These are phyloP conservation scores for Auricularia cornea DNA, from an alignment of 768 basidiomycete species.

Conservation along the genomic window DNA sequence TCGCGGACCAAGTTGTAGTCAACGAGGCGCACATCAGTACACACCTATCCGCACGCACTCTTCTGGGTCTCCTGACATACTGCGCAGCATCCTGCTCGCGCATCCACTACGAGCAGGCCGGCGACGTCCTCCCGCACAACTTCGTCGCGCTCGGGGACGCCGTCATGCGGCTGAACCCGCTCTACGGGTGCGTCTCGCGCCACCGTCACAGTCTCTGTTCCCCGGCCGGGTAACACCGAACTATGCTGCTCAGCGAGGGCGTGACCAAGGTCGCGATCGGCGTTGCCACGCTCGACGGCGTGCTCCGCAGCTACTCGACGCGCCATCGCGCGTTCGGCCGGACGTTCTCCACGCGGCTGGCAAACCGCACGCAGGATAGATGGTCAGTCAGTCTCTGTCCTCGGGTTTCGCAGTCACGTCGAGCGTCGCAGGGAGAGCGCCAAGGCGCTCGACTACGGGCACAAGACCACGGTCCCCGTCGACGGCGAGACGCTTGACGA, in stretches of 20 bases:
- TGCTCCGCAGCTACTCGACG: not conserved
- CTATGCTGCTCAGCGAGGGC: not conserved
- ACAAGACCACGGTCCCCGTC: not conserved
- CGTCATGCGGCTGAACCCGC: slow-evolving; percentile 21
- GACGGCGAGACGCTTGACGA: not conserved
- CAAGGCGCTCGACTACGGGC: not conserved
- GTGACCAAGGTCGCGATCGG: not conserved
- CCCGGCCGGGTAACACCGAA: not conserved
- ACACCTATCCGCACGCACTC: no score
- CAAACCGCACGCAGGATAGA: not conserved
- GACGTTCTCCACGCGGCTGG: not conserved
- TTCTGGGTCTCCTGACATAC: no score
- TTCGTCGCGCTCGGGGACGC: slow-evolving; percentile 30
- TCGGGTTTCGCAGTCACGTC: no score
- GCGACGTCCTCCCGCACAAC: slow-evolving; percentile 21
- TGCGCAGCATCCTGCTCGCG: slow-evolving; percentile 16
- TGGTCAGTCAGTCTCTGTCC: not conserved
- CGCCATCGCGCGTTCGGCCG: not conserved
- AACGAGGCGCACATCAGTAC: no score
- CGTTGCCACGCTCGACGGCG: not conserved
- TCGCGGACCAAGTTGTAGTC: no score
- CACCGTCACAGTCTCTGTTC: no score
- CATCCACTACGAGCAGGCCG: slow-evolving; percentile 20
- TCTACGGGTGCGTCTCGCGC: slow-evolving; percentile 7
- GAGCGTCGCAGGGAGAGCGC: not conserved